phyloP scores from a whole-genome alignment of 176 grass and related monocot genomes.

The Alloteropsis semialata region DNA sequence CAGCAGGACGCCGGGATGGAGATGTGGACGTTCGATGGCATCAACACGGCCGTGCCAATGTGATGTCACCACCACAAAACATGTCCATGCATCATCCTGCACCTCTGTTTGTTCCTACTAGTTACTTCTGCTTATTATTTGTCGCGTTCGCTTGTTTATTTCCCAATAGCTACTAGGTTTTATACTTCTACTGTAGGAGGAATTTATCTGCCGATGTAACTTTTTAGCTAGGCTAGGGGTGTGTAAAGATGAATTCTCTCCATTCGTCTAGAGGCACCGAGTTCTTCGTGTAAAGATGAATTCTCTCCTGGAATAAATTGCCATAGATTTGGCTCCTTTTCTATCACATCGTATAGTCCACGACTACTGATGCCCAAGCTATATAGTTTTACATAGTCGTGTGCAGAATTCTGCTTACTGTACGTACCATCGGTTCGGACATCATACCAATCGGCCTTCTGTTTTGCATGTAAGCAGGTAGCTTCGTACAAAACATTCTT shows the following conservation, averaged over 20 bases:
- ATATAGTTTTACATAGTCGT: background rate
- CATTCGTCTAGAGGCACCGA: background rate
- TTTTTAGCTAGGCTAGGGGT: background rate
- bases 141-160: background rate
- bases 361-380: background rate
- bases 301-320: constrained; percentile 20
- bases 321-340: background rate
- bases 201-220: constrained; percentile 2
- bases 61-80: background rate
- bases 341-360: background rate
- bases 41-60: constrained; percentile 16
- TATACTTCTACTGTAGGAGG: background rate
- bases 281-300: constrained; percentile 9
- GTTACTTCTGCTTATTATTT: background rate
- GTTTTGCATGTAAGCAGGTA: no score
- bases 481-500: no score
- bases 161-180: background rate
- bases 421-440: no score
- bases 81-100: no score
- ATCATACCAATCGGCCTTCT: no score
- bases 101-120: no score
- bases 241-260: constrained; percentile 28
- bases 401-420: no score
- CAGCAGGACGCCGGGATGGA: constrained; percentile 16
- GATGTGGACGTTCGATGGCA: constrained; percentile 36